Evolutionary conservation across 1,284 basidiomycete species (phyloP), one percentile per base, ranked within the genome.

Genomic region (Trichosporon ovoides): DNA sequence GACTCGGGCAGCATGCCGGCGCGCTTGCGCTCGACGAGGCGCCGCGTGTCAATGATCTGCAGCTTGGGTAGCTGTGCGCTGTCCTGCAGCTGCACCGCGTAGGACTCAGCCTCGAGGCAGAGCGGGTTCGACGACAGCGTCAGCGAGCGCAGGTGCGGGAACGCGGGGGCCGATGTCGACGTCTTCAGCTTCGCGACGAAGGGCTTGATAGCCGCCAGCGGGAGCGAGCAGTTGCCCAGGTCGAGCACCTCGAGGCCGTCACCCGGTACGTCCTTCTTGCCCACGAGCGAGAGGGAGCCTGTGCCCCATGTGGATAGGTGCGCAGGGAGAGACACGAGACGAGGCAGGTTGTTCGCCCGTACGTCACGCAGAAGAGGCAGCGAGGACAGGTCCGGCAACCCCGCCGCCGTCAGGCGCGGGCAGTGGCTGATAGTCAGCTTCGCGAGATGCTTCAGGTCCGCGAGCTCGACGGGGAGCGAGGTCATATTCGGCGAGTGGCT

Each of bases 401-500:
- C 63, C 1, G 59, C n/a, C 10, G 66, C 55, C 10, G 68, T 57
- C 3, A 76, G 58, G 14, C 62, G 61, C 10, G 74, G 70, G 52
- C 73, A 76, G 59, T 76, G 74, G 5, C 71, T 73, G 59, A 74
- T 69, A 1, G 74, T 72, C 56, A 76, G 59, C 58, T 76, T 76
- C 46, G 72, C 62, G 34, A 76, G 69, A 46, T 76, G 68, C 31
- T 57, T 57, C 0, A 71, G 60, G 0, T 35, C 18, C 0, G 65
- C 58, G 9, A 75, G 63, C 2, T 68, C 28, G 1, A 49, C 2
- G 3, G 73, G 73, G 7, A 72, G 61, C 3, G 64, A 51, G 0
- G 59, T 52, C 11, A 76, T 66, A 34, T 69, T 69, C 3, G 71
- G 69, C 34, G 74, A 76, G 59, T 76, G 74, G 1, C 73, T 74